Percentiles rank a stretch among this genome's conserved stretches.
These are phyloP conservation scores for Lipomyces mesembrius DNA, from an alignment of 805 yeast genomes.

Conservation along the genomic window DNA sequence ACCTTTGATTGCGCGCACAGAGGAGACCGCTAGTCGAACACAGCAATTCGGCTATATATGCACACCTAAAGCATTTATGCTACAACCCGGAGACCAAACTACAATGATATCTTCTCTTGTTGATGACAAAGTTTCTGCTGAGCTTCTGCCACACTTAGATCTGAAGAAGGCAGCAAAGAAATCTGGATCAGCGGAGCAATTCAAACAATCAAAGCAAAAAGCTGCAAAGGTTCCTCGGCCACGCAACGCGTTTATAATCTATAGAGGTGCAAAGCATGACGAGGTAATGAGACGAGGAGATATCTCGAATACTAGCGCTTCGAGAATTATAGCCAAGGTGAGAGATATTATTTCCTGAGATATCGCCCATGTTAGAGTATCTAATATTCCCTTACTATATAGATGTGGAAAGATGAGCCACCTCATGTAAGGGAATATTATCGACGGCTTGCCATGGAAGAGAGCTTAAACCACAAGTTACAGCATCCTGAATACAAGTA, in stretches of 20 bases:
- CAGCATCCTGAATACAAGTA: constrained; percentile 25
- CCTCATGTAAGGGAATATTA: constrained; percentile 19
- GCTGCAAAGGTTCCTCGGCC: constrained; percentile 28
- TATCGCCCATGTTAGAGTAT: not conserved
- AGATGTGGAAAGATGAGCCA: constrained; percentile 32
- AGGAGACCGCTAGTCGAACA: not conserved
- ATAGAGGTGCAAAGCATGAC: constrained; percentile 24
- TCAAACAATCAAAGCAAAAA: not conserved
- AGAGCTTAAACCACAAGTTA: constrained; percentile 15
- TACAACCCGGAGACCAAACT: not conserved
- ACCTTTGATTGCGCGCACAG: constrained; percentile 4
- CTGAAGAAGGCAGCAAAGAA: not conserved
- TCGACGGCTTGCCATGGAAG: constrained; percentile 18
- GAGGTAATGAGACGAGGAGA: constrained; percentile 25
- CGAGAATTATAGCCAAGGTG: constrained; percentile 28
- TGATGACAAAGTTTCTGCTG: not conserved
- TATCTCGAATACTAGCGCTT: constrained; percentile 23
- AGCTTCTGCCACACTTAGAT: not conserved
- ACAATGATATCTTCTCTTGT: not conserved
- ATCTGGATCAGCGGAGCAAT: not conserved
- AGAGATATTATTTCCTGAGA: not conserved
- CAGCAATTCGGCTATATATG: not conserved
- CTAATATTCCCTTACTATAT: not conserved
- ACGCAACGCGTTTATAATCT: constrained; percentile 29
- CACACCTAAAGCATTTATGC: not conserved